Evolutionary conservation across 345 rosid genomes (phyloP), one percentile per base, ranked within the genome.

Genomic region (Citrus mangshanensis): DNA sequence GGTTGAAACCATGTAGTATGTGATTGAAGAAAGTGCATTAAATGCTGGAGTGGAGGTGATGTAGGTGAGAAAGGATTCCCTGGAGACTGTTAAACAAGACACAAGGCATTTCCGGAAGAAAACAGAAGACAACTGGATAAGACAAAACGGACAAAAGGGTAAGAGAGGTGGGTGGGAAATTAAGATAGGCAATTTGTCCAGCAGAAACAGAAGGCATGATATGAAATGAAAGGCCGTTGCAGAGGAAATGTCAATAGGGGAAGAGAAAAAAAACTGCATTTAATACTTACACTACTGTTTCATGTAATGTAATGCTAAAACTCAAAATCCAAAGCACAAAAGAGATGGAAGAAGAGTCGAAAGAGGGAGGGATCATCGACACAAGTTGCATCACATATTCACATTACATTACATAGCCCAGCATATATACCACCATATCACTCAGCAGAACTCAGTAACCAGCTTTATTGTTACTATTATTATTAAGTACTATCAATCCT

Each of bases 161-260:
- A 71, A 28, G 85, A 62, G 83, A 55, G 83, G 81, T 70, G 81
- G 88, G 81, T 82, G 86, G 9, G 74, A 59, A 68, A 68, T 35
- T 16, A 28, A 79, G 58, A 54, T 19, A 42, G 13, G 49, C 61
- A 60, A 60, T 16, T 63, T 63, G 37, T 30, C 38, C 68, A 18
- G 38, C 58, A 54, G 34, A 28, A 63, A 55, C 73, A 76, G 64
- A 73, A 80, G 28, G 81, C 87, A 85, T 64, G 82, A 82, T 76
- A 75, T 63, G 82, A 84, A 78, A 75, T 63, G 82, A 84, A 78
- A 79, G 83, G 82, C 81, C 78, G 82, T 81, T 82, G 85, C 86
- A 80, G 89, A 76, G 82, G 76, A 87, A 79, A 74, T 82, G 85
- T 81, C 87, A 81, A 62, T 21, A 24, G 28, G 14, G 72, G 58